phyloP scores from a whole-genome alignment of 2,329 filamentous ascomycete species.

The Ophiostoma tasmaniense region DNA sequence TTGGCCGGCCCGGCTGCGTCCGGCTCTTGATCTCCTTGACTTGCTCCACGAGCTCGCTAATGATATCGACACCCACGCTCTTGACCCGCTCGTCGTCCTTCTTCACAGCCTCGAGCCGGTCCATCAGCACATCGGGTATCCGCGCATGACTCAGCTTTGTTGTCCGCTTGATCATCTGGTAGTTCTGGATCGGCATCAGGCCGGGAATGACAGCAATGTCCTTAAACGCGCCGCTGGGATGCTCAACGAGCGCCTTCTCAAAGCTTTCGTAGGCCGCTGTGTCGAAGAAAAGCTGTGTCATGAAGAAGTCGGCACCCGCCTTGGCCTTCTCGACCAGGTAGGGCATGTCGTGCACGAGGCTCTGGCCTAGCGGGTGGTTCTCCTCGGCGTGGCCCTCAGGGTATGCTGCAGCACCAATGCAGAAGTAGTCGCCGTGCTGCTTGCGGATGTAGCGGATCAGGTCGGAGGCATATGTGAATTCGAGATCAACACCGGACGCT shows the following conservation, averaged over 20 bases:
- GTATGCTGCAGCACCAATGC: constrained; percentile 87
- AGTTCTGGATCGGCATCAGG: constrained; percentile 95
- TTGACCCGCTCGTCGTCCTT: constrained; percentile 77
- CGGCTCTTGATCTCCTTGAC: constrained; percentile 56
- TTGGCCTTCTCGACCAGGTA: constrained; percentile 83
- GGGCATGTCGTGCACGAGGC: constrained; percentile 71
- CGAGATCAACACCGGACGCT: constrained; percentile 53
- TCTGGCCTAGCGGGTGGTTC: constrained; percentile 64
- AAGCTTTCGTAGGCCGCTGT: constrained; percentile 72
- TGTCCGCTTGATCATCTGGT: constrained; percentile 87
- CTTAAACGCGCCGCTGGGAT: constrained; percentile 79
- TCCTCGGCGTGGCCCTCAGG: constrained; percentile 93
- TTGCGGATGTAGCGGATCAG: constrained; percentile 81
- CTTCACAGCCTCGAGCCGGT: constrained; percentile 62
- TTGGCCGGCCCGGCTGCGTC: constrained; percentile 43
- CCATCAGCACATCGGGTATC: constrained; percentile 62
- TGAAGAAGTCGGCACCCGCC: constrained; percentile 93
- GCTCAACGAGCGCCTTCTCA: constrained; percentile 65
- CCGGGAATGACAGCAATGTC: constrained; percentile 85
- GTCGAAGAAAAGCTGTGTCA: constrained; percentile 97
- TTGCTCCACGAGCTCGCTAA: constrained; percentile 74
- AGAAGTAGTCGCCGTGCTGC: constrained; percentile 88
- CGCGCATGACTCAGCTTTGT: constrained; percentile 89
- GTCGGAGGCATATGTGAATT: constrained; percentile 84
- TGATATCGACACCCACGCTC: constrained; percentile 67